Conservation (phyloP, 129 eudicot genomes). For the Flaveria ramosissima region DNA sequence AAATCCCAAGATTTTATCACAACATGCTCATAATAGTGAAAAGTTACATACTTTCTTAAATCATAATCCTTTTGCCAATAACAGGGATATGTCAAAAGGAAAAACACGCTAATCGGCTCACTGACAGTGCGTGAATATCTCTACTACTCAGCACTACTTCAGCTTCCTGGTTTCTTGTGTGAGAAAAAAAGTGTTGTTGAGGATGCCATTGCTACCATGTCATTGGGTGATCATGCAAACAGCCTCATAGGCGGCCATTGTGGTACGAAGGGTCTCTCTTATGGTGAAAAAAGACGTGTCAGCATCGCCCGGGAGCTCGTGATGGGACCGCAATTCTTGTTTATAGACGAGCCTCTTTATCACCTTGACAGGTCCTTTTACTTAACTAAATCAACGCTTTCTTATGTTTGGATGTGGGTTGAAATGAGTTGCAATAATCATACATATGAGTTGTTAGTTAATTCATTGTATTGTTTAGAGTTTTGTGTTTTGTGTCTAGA, state of each 20-base stretch:
- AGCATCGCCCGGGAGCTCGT: constrained; percentile 94
- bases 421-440: background rate
- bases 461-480: too few relatives aligned
- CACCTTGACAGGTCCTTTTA: constrained; percentile 74
- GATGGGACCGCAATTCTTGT: constrained; percentile 80
- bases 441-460: background rate
- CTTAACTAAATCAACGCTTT: background rate
- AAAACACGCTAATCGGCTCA: constrained; percentile 75
- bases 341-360: constrained; percentile 94
- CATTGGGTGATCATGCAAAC: constrained; percentile 82
- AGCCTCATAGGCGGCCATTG: constrained; percentile 94
- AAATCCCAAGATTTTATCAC: background rate
- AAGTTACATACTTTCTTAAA: background rate
- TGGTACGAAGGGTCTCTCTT: constrained; percentile 77
- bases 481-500: too few relatives aligned
- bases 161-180: constrained; percentile 91
- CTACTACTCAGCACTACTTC: constrained; percentile 90
- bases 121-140: constrained; percentile 84
- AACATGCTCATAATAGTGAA: background rate
- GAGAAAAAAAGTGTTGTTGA: constrained; percentile 77
- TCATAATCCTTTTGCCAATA: background rate
- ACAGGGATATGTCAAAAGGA: constrained; percentile 71
- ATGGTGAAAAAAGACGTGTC: constrained; percentile 95
- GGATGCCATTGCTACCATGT: constrained; percentile 92
- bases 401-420: background rate